Conservation (phyloP, 768 basidiomycete species). For the Porphyrellus cyaneotinctus region DNA sequence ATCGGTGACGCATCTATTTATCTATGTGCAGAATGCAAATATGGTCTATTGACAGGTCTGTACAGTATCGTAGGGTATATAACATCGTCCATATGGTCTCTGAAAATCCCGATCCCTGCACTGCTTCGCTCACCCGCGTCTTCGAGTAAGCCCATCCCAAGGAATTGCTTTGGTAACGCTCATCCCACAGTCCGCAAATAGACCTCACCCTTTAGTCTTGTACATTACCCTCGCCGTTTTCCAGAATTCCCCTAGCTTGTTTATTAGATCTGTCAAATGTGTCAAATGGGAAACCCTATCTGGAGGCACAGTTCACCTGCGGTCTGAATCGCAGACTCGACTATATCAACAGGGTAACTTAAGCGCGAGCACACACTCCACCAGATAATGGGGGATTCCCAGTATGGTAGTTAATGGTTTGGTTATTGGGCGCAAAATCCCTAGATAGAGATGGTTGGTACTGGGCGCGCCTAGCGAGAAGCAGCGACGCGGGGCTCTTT, state of each 20-base stretch:
- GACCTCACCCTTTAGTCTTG: constrained; percentile 62
- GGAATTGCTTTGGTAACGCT: too few relatives aligned
- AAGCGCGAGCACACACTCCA: constrained; percentile 64
- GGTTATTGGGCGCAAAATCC: background rate
- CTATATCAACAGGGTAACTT: constrained; percentile 90
- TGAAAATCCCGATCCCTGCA: too few relatives aligned
- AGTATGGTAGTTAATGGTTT: background rate
- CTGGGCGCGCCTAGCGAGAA: constrained; percentile 47
- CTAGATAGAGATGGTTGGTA: background rate
- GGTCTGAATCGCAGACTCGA: constrained; percentile 91
- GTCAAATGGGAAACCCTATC: constrained; percentile 12
- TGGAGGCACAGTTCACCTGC: constrained; percentile 71
- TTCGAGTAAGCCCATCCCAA: too few relatives aligned
- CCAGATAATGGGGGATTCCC: too few relatives aligned
- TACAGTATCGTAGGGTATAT: too few relatives aligned
- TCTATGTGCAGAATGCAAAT: constrained; percentile 1
- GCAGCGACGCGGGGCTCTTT: constrained; percentile 71
- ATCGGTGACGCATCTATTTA: background rate
- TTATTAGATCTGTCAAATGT: constrained; percentile 10
- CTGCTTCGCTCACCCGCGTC: too few relatives aligned
- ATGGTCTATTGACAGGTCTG: background rate
- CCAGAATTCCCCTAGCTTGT: constrained; percentile 43
- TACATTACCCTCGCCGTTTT: constrained; percentile 69
- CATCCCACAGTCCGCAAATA: constrained; percentile 81
- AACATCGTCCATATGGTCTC: too few relatives aligned